A percentile compares a stretch with the other conserved stretches of the same genome.
Evolutionary conservation across 192 early-diverging fungal species (phyloP).

Genomic region (Umbelopsis ramanniana): DNA sequence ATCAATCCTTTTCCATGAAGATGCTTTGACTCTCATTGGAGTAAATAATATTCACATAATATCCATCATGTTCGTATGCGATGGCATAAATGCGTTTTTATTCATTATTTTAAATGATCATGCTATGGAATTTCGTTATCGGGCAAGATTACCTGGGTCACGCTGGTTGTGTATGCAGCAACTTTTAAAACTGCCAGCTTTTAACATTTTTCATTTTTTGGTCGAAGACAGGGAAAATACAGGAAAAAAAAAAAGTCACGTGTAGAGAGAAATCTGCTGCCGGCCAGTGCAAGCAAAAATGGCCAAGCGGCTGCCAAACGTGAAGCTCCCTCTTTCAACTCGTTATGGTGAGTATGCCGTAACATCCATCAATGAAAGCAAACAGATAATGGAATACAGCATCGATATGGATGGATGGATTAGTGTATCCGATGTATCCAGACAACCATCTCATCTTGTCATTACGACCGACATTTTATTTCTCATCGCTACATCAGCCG

Average conservation of each 20-base stretch:
- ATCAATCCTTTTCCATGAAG: too few species aligned
- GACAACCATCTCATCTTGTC: background rate
- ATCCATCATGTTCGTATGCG: too few species aligned
- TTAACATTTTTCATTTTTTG: background rate
- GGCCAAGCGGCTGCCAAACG: background rate
- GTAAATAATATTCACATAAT: too few species aligned
- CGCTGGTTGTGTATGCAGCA: too few species aligned
- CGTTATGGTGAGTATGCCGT: slow-evolving; percentile 16
- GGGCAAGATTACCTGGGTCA: too few species aligned
- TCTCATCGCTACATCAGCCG: background rate
- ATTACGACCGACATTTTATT: background rate
- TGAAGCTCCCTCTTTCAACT: slow-evolving; percentile 10
- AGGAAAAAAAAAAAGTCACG: background rate
- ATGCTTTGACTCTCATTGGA: too few species aligned
- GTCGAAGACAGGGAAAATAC: background rate
- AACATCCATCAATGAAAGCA: background rate
- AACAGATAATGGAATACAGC: background rate
- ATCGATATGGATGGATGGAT: slow-evolving; percentile 2
- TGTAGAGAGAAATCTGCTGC: background rate
- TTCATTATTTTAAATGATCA: too few species aligned
- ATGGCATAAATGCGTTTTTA: too few species aligned
- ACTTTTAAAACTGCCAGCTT: background rate
- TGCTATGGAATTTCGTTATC: too few species aligned
- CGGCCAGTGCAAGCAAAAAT: background rate
- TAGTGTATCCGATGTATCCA: background rate